phyloP scores from a whole-genome alignment of 371 early-diverging fungal species.

The Lichtheimia corymbifera region DNA sequence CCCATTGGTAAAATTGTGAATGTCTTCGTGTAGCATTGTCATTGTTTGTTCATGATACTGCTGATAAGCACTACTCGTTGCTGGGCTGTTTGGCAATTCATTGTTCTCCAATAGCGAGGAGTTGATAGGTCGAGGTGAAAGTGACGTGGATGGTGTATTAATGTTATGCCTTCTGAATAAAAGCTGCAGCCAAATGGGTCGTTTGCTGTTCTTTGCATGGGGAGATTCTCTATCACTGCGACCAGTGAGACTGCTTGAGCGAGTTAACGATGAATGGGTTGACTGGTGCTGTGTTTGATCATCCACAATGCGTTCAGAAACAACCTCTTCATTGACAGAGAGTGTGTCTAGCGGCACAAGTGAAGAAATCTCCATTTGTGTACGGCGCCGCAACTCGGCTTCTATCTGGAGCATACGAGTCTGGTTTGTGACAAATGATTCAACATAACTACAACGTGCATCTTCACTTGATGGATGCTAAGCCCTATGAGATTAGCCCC shows the following conservation, averaged over 20 bases:
- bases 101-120: not conserved
- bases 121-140: not conserved
- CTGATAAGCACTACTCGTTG: not conserved
- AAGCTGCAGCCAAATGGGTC: not conserved
- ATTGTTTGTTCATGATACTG: not conserved
- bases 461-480: conserved; percentile 1
- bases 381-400: conserved; percentile 13
- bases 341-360: conserved; percentile 16
- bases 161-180: not conserved
- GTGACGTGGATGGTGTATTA: not conserved
- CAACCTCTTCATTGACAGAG: conserved; percentile 8
- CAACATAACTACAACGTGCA: not conserved
- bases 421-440: conserved; percentile 9
- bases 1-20: no score
- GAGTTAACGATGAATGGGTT: not conserved
- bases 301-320: not conserved
- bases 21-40: no score
- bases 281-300: not conserved
- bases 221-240: no score
- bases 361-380: conserved; percentile 11
- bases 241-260: not conserved
- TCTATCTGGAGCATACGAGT: conserved; percentile 11
- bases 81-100: not conserved
- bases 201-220: conserved; percentile 1
- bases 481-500: no score